Conservation (phyloP, 179 eudicot genomes). For the Pouteria campechiana region DNA sequence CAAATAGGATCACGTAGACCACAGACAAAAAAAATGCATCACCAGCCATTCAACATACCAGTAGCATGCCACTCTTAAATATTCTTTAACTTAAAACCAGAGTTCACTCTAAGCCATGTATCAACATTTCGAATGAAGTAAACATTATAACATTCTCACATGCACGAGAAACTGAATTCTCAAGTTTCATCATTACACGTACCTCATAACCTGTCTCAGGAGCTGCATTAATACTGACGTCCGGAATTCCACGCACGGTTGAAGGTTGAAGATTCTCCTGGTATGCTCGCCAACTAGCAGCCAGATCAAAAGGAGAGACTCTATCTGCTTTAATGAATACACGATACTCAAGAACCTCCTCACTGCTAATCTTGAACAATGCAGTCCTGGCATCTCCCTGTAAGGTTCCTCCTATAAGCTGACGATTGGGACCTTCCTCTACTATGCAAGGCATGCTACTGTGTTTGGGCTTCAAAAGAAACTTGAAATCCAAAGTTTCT, state of each 20-base stretch:
- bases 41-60: no score
- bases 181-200: no score
- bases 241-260: slow-evolving; percentile 92
- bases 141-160: no score
- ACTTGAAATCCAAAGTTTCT: slow-evolving; percentile 97
- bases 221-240: slow-evolving; percentile 67
- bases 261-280: slow-evolving; percentile 84
- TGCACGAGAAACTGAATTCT: no score
- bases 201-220: slow-evolving; percentile 56
- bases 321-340: slow-evolving; percentile 70
- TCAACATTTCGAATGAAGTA: no score
- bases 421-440: slow-evolving; percentile 84
- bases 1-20: no score
- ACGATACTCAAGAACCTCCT: slow-evolving; percentile 59
- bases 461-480: slow-evolving; percentile 76
- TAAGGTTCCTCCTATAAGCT: slow-evolving; percentile 58
- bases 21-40: no score
- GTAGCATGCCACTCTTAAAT: no score
- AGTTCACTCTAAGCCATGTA: no score
- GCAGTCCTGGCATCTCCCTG: slow-evolving; percentile 73
- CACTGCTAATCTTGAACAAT: slow-evolving; percentile 48
- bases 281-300: slow-evolving; percentile 97
- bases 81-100: no score
- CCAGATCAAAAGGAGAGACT: slow-evolving; percentile 92
- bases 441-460: slow-evolving; percentile 40